A percentile compares a stretch with the other conserved stretches of the same genome.
Conservation (phyloP, 1,284 basidiomycete species). For the Microbotryomycetes sp. region DNA sequence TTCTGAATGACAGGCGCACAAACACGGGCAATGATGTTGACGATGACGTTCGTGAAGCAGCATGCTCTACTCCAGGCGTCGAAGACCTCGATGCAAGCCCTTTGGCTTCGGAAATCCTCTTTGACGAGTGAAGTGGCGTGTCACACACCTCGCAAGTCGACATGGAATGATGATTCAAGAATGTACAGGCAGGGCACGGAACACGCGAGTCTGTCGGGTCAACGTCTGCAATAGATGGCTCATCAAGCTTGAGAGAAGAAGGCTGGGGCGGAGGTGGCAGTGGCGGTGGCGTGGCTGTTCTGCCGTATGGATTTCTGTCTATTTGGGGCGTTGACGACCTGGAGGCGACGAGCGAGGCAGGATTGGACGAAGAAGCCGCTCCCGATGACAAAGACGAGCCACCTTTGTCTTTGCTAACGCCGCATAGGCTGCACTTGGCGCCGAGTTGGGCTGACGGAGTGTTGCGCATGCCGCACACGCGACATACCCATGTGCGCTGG, state of each 20-base stretch:
- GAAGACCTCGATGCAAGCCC: background rate
- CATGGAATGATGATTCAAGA: conserved; percentile 75
- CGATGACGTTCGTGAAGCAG: background rate
- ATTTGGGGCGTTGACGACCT: background rate
- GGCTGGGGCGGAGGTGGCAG: background rate
- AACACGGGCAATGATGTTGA: conserved; percentile 10
- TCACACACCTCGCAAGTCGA: conserved; percentile 79
- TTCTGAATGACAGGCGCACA: conserved; percentile 69
- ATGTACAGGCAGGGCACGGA: conserved; percentile 82
- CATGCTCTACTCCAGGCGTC: background rate
- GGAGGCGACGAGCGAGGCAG: background rate
- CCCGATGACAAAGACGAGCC: background rate
- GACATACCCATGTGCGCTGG: conserved; percentile 60
- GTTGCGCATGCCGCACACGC: conserved; percentile 77
- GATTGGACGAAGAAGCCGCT: background rate
- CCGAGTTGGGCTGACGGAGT: conserved; percentile 33
- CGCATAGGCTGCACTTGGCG: conserved; percentile 65
- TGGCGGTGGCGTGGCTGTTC: background rate
- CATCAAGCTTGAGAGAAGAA: background rate
- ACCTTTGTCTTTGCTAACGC: conserved; percentile 43
- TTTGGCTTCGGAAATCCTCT: background rate
- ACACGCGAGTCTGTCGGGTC: conserved; percentile 34
- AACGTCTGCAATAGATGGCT: background rate
- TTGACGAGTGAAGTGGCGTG: conserved; percentile 50
- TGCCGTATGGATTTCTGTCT: background rate